Percentiles rank a stretch among this genome's conserved stretches.
Conservation (phyloP, 1,139 yeast species). For the Pichia sp. region DNA sequence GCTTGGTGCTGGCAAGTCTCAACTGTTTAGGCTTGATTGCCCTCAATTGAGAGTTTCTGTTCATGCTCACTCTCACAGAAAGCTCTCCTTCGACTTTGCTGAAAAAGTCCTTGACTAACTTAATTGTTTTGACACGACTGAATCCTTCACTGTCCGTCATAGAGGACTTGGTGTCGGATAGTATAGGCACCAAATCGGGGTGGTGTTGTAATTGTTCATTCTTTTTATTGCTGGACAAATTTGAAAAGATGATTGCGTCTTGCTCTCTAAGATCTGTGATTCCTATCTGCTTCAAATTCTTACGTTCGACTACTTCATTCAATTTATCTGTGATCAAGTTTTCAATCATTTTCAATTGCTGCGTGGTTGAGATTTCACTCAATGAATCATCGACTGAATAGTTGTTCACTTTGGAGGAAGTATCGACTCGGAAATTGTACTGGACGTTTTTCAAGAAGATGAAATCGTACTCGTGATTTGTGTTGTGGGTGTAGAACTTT, state of each 20-base stretch:
- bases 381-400: constrained; percentile 1
- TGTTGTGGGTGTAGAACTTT: constrained; percentile 18
- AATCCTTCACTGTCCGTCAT: constrained; percentile 7
- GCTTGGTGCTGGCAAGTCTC: neutral
- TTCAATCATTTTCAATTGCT: constrained; percentile 22
- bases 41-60: constrained; percentile 15
- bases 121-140: constrained; percentile 4
- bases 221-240: constrained; percentile 13
- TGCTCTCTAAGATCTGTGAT: constrained; percentile 19
- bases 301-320: constrained; percentile 18
- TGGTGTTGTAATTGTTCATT: constrained; percentile 3
- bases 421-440: constrained; percentile 24
- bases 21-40: constrained; percentile 20
- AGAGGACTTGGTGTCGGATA: constrained; percentile 8
- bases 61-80: constrained; percentile 10
- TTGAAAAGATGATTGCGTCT: constrained; percentile 18
- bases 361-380: constrained; percentile 14
- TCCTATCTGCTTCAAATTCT: constrained; percentile 20
- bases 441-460: constrained; percentile 23
- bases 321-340: constrained; percentile 17
- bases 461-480: constrained; percentile 24
- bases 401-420: constrained; percentile 8
- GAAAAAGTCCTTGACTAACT: constrained; percentile 18
- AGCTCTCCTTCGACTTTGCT: constrained; percentile 21
- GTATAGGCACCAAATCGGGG: constrained; percentile 5